Percentiles rank a stretch among this genome's conserved stretches.
phyloP scores from a whole-genome alignment of 106 monocot species.

The Acorus calamus region DNA sequence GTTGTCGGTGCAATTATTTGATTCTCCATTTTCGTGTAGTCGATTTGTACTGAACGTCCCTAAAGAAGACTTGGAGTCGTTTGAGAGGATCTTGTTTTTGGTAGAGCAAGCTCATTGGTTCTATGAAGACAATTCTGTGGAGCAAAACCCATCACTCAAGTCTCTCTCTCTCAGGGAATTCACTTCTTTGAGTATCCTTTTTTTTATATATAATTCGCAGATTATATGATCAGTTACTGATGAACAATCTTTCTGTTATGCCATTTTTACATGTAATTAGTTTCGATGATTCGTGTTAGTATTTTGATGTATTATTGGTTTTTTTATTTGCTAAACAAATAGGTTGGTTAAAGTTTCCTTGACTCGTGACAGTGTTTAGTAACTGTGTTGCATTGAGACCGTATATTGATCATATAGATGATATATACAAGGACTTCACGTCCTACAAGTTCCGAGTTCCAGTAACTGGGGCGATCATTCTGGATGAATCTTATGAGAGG shows the following conservation, averaged over 20 bases:
- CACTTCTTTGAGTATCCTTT: constrained; percentile 71
- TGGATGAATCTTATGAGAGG: constrained; percentile 87
- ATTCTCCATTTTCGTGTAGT: constrained; percentile 25
- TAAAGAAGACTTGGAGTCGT: constrained; percentile 92
- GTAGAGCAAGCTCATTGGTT: constrained; percentile 99
- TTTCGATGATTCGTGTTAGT: background rate
- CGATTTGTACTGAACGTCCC: constrained; percentile 93
- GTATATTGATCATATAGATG: constrained; percentile 84
- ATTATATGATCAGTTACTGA: background rate
- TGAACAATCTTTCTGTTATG: no score
- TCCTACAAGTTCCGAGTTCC: constrained; percentile 93
- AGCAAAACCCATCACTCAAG: constrained; percentile 86
- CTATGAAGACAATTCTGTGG: constrained; percentile 95
- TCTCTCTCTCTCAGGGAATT: constrained; percentile 93
- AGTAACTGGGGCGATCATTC: constrained; percentile 91
- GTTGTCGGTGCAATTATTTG: no score
- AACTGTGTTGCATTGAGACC: constrained; percentile 88
- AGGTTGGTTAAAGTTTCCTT: constrained; percentile 16
- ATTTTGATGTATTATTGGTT: background rate
- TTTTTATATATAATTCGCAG: background rate
- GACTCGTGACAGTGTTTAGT: constrained; percentile 65
- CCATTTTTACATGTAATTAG: no score
- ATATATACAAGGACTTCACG: constrained; percentile 96
- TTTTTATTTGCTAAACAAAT: background rate
- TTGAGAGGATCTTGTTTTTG: constrained; percentile 94